Conservation (phyloP, 208 protist species). For the Polymyxa betae region DNA sequence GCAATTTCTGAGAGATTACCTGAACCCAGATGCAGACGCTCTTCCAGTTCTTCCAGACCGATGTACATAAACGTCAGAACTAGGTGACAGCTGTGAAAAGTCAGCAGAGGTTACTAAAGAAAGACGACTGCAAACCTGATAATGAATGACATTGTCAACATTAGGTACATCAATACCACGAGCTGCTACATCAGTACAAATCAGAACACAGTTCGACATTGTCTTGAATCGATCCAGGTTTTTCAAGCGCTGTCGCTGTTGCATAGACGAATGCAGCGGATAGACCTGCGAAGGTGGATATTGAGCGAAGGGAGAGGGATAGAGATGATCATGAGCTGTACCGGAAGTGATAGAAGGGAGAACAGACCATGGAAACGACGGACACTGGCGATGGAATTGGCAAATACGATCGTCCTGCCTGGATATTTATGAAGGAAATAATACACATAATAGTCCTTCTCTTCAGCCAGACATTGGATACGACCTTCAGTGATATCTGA, state of each 20-base stretch:
- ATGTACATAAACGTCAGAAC: slow-evolving; percentile 3
- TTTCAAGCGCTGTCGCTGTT: slow-evolving; percentile 64
- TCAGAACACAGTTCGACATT: slow-evolving; percentile 86
- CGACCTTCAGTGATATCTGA: background rate
- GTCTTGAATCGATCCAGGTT: slow-evolving; percentile 77
- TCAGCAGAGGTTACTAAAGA: background rate
- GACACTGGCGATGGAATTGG: slow-evolving; percentile 57
- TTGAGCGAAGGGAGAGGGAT: background rate
- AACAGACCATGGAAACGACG: slow-evolving; percentile 56
- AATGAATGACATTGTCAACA: slow-evolving; percentile 42
- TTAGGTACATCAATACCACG: slow-evolving; percentile 91
- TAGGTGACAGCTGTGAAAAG: background rate
- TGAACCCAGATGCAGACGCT: background rate
- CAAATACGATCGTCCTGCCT: slow-evolving; percentile 58
- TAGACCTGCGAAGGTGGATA: background rate
- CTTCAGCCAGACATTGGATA: slow-evolving; percentile 17
- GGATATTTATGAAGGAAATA: slow-evolving; percentile 60
- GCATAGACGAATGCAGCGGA: slow-evolving; percentile 62
- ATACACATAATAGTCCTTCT: slow-evolving; percentile 58
- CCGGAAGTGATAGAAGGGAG: background rate
- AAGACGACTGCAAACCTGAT: background rate
- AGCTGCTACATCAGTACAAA: slow-evolving; percentile 96
- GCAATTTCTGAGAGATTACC: background rate
- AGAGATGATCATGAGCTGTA: background rate
- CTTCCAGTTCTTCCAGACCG: background rate